Evolutionary conservation across 2,329 filamentous ascomycete genomes (phyloP), one percentile per base, ranked within the genome.

Genomic region (Pseudocercospora musae): DNA sequence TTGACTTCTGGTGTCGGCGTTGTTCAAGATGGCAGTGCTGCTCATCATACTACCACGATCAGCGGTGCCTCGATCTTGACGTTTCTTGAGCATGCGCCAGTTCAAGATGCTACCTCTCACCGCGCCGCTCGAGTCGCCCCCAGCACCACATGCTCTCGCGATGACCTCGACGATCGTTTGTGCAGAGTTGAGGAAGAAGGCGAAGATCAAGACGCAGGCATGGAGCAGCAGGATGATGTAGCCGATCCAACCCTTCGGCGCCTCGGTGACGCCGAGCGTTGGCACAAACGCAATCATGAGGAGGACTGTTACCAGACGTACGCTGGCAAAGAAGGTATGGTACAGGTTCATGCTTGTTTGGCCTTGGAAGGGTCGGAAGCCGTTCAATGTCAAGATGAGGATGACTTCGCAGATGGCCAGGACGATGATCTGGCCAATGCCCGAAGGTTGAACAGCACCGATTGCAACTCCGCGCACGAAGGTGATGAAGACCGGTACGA

Each of bases 341-440:
- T 97, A 97, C 9, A 91, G 87, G 73, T 98, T 98, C 95, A 99
- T 99, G 27, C 94, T 97, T 0, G 95, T 98, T 21, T 93, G 87
- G 1, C 88, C 87, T 64, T 94, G 89, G 72, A 96, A 99, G 0
- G 95, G 95, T 15, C 90, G 87, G 79, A 98, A 96, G 7, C 92
- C 91, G 70, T 95, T 88, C 4, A 98, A 80, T 0, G 93, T 94
- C 49, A 98, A 81, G 37, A 97, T 87, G 62, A 93, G 87, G 33
- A 97, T 89, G 65, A 98, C 90, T 78, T 99, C 95, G 76, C 93
- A 97, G 59, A 97, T 94, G 25, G 93, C 93, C 42, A 99, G 84
- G 48, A 98, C 82, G 23, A 97, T 90, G 60, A 99, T 85, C 77
- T 99, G 95, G 2, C 92, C 93, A 60, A 97, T 92, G 7, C 95